Base-by-base conservation (phyloP, 2,329 filamentous ascomycete genomes). In the Aspergillus clavatus region DNA sequence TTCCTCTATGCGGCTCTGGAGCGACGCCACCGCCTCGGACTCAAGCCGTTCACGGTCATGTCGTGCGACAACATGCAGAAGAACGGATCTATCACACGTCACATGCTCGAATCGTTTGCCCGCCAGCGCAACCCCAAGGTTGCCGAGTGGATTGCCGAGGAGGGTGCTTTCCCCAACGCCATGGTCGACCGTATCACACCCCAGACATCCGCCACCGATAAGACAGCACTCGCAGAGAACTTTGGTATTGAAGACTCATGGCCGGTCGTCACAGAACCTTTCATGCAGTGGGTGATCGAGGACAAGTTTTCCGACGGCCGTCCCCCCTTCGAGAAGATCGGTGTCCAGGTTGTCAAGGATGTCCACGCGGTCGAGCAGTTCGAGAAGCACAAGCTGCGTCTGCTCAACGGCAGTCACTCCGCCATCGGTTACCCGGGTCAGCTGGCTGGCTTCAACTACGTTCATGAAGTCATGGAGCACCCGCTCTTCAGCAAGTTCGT, bases 31-130 rank as follows among this genome's bases (percentile, higher is more conserved):
- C 54, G 62, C 43, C 61, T 68, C 37, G 74, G 75, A 3, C 69
- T 75, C 38, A 72, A 70, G 58, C 75, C 75, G 36, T 78, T 78
- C 60, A 78, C 75, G 51, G 74, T 78, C 23, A 55, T 78, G 56
- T 78, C 76, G 3, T 78, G 75, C 58, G 75, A 78, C 60, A 78
- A 78, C 65, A 78, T 78, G 75, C 75, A 77, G 65, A 75, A 76
- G 68, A 78, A 78, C 60, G 75, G 75, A 43, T 64, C 71, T 58
- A 78, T 78, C 61, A 75, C 73, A 5, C 73, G 73, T 27, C 55
- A 67, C 60, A 78, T 78, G 75, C 72, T 78, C 27, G 56, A 66
- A 50, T 71, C 74, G 2, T 78, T 78, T 54, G 75, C 75, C 2
- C 66, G 66, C 23, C 64, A 74, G 37, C 69, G 67, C 47, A 66